A percentile compares a stretch with the other conserved stretches of the same genome.
phyloP scores from a whole-genome alignment of 2,329 filamentous ascomycete species.

The Sclerotinia subarctica region DNA sequence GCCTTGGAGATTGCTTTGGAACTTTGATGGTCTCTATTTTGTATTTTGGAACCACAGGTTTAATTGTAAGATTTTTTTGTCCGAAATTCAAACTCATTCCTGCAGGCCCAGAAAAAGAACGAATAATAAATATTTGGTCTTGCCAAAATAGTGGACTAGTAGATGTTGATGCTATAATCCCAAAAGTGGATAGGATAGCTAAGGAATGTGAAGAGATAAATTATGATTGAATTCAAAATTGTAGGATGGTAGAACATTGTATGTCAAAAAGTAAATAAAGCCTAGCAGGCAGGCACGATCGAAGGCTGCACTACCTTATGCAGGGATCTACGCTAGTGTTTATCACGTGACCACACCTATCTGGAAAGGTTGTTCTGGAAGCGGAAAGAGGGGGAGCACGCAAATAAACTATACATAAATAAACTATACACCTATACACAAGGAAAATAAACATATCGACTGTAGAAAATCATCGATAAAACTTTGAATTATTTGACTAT shows the following conservation, averaged over 20 bases:
- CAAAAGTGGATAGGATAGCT: neutral
- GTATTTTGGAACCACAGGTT: neutral
- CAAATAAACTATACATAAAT: no score
- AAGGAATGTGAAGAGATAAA: neutral
- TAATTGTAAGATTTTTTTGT: neutral
- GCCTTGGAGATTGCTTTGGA: slow-evolving; percentile 9
- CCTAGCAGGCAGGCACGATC: neutral
- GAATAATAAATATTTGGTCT: neutral
- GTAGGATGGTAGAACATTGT: neutral
- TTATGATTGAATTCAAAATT: neutral
- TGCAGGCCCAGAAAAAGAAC: neutral
- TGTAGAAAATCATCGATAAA: no score
- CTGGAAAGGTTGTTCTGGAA: neutral
- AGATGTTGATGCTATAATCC: neutral
- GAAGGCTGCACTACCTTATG: neutral
- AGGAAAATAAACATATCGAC: no score
- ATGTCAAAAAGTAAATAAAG: neutral
- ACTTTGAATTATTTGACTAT: no score
- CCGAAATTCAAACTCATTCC: slow-evolving; percentile 5
- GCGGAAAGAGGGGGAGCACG: neutral
- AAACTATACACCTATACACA: no score
- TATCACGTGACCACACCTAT: neutral
- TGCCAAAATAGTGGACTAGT: neutral
- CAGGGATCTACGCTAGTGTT: slow-evolving; percentile 1
- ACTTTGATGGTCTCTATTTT: slow-evolving; percentile 7